Conservation (phyloP, 306 rosid genomes). For the Castanopsis chinensis region DNA sequence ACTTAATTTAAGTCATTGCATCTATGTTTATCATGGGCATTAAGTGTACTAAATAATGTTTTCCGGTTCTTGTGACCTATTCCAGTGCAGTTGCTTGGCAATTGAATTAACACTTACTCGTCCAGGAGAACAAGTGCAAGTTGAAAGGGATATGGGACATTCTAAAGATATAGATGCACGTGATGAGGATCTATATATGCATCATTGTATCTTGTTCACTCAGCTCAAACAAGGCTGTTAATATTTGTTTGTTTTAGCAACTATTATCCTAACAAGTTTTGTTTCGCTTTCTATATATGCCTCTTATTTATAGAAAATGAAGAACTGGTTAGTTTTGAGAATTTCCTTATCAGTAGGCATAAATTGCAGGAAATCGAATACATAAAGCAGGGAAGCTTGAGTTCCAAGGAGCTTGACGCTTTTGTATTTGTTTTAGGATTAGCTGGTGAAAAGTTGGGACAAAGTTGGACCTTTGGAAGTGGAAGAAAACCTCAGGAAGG, state of each 20-base stretch:
- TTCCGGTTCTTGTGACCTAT: conserved; percentile 19
- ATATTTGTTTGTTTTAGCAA: conserved; percentile 23
- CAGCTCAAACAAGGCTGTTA: conserved; percentile 62
- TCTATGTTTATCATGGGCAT: not conserved
- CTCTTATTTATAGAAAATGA: conserved; percentile 2
- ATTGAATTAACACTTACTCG: conserved; percentile 42
- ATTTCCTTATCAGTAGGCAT: conserved; percentile 5
- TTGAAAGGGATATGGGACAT: conserved; percentile 31
- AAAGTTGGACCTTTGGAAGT: conserved; percentile 30
- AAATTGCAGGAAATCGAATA: conserved; percentile 82
- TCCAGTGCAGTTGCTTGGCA: conserved; percentile 88
- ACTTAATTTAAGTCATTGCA: not conserved
- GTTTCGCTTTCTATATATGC: not conserved
- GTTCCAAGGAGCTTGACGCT: conserved; percentile 73
- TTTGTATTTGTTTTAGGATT: conserved; percentile 68
- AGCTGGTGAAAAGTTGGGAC: conserved; percentile 58
- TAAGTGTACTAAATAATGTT: conserved; percentile 13
- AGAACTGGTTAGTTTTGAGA: not conserved
- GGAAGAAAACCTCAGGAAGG: conserved; percentile 46
- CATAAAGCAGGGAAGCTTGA: conserved; percentile 66
- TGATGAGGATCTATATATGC: conserved; percentile 53
- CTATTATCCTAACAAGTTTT: no score
- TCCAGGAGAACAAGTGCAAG: conserved; percentile 43
- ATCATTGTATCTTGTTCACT: conserved; percentile 63
- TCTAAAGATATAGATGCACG: conserved; percentile 27